These are phyloP conservation scores for Coemansia sp. DNA, from an alignment of 371 early-diverging fungal genomes.

Conservation along the genomic window DNA sequence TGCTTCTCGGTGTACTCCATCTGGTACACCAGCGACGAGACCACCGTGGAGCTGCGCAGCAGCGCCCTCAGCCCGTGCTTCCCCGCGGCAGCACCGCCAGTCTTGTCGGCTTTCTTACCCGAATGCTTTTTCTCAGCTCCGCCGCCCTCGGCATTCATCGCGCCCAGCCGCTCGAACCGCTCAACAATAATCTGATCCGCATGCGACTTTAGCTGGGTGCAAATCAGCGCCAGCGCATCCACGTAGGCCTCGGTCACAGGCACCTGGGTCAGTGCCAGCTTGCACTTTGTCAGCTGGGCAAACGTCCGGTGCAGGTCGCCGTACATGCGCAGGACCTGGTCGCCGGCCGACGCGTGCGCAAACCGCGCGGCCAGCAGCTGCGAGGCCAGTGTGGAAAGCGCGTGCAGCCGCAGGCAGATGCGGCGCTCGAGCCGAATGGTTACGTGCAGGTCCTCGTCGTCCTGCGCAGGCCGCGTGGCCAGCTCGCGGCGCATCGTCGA, in stretches of 20 bases:
- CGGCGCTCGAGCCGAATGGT: conserved; percentile 34
- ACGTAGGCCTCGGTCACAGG: conserved; percentile 39
- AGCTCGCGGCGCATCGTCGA: conserved; percentile 12
- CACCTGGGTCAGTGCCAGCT: conserved; percentile 11
- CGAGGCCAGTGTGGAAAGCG: conserved; percentile 19
- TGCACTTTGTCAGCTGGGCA: conserved; percentile 20
- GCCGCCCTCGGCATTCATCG: too few relatives aligned
- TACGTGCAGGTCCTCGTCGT: conserved; percentile 14
- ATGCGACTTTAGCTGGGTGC: conserved; percentile 24
- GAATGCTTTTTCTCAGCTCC: too few relatives aligned
- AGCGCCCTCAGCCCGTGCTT: neutral
- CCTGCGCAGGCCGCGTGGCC: neutral
- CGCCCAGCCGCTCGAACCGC: neutral
- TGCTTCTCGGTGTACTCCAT: conserved; percentile 48
- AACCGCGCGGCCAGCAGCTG: conserved; percentile 15
- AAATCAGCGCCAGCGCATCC: conserved; percentile 19
- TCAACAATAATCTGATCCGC: conserved; percentile 18
- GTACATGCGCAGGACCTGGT: conserved; percentile 23
- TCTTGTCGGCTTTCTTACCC: conserved; percentile 1
- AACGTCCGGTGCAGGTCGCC: conserved; percentile 30
- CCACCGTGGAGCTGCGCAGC: conserved; percentile 40
- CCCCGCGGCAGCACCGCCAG: neutral
- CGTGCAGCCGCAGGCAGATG: conserved; percentile 22
- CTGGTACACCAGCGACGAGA: conserved; percentile 47
- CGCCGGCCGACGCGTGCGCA: conserved; percentile 8